Evolutionary conservation across 192 early-diverging fungal species (phyloP).

Genomic region (Coemansia sp.): DNA sequence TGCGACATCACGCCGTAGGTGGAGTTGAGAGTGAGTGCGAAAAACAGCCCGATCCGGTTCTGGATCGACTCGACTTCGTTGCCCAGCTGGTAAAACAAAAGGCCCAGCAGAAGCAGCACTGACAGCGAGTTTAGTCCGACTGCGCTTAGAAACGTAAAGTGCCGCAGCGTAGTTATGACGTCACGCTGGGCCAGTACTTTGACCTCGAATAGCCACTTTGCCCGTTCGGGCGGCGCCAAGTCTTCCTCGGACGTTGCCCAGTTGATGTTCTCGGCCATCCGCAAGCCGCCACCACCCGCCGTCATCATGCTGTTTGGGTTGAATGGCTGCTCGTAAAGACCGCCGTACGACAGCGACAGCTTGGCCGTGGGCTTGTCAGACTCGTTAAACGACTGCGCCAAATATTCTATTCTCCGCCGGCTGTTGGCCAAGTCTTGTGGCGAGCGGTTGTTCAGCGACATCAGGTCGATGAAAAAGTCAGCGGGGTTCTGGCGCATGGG

Average conservation of each 20-base stretch:
- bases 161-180: slow-evolving; percentile 43
- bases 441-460: slow-evolving; percentile 56
- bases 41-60: slow-evolving; percentile 55
- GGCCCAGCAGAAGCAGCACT: slow-evolving; percentile 54
- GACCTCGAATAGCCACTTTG: slow-evolving; percentile 43
- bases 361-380: slow-evolving; percentile 30
- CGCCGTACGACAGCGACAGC: slow-evolving; percentile 50
- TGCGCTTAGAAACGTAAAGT: slow-evolving; percentile 45
- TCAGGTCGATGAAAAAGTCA: slow-evolving; percentile 65
- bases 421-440: slow-evolving; percentile 40
- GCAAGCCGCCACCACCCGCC: slow-evolving; percentile 12
- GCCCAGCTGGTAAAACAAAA: slow-evolving; percentile 57
- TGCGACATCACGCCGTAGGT: slow-evolving; percentile 64
- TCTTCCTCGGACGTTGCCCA: slow-evolving; percentile 25
- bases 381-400: slow-evolving; percentile 32
- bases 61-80: slow-evolving; percentile 54
- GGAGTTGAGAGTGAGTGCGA: slow-evolving; percentile 57
- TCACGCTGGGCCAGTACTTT: slow-evolving; percentile 44
- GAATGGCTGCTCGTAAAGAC: slow-evolving; percentile 38
- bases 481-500: slow-evolving; percentile 90
- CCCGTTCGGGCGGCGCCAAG: slow-evolving; percentile 27
- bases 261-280: slow-evolving; percentile 4
- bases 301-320: slow-evolving; percentile 17
- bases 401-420: slow-evolving; percentile 34
- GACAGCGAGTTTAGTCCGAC: slow-evolving; percentile 53